Conservation (phyloP, 768 basidiomycete species). For the Tricholoma terreum region DNA sequence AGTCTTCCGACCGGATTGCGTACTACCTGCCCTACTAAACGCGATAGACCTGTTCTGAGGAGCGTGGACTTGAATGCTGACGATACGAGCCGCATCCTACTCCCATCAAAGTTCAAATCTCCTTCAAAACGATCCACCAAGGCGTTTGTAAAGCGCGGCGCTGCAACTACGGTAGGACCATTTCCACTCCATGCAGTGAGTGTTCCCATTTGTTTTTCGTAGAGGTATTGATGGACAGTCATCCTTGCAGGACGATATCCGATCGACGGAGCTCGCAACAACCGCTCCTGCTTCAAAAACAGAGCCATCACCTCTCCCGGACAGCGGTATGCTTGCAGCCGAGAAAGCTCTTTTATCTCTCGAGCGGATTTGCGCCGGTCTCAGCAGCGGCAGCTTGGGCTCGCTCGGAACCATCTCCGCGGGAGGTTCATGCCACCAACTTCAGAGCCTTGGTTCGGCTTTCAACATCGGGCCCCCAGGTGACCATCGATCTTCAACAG, state of each 20-base stretch:
- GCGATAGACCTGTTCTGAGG: slow-evolving; percentile 6
- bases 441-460: not conserved
- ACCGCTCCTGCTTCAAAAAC: slow-evolving; percentile 15
- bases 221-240: not conserved
- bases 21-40: slow-evolving; percentile 10
- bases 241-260: not conserved
- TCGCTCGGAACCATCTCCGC: slow-evolving; percentile 24
- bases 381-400: slow-evolving; percentile 35
- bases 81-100: not conserved
- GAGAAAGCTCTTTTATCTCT: slow-evolving; percentile 20
- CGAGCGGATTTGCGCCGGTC: slow-evolving; percentile 21
- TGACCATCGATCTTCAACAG: not conserved
- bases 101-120: too few relatives aligned
- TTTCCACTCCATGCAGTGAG: not conserved
- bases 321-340: slow-evolving; percentile 8
- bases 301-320: not conserved
- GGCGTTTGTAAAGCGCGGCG: slow-evolving; percentile 20
- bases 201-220: not conserved
- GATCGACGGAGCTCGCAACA: not conserved
- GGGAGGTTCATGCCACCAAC: slow-evolving; percentile 10
- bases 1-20: slow-evolving; percentile 8
- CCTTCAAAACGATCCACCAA: slow-evolving; percentile 14
- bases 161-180: slow-evolving; percentile 14
- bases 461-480: not conserved
- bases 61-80: slow-evolving; percentile 13